These are phyloP conservation scores for Talaromyces rugulosus DNA, from an alignment of 2,329 filamentous ascomycete genomes.

Conservation along the genomic window DNA sequence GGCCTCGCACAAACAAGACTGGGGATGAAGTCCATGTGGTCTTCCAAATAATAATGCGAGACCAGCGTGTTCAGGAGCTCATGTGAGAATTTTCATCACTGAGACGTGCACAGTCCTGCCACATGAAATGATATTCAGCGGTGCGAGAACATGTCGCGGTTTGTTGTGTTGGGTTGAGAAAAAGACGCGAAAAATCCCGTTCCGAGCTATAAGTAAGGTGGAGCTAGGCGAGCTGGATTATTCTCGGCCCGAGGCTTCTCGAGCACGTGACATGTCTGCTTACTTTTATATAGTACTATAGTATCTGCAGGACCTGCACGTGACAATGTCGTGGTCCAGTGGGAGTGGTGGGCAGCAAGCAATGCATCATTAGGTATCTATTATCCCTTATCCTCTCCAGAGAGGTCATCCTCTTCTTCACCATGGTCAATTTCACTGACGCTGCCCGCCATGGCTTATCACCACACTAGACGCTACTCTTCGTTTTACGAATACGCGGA, in stretches of 20 bases:
- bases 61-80: constrained; percentile 30
- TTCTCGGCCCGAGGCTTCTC: constrained; percentile 1
- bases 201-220: background rate
- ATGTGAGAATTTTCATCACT: constrained; percentile 37
- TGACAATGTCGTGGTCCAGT: constrained; percentile 10
- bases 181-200: background rate
- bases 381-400: background rate
- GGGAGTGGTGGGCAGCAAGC: constrained; percentile 1
- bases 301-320: constrained; percentile 5
- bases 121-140: background rate
- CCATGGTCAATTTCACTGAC: constrained; percentile 3
- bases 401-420: background rate
- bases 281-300: background rate
- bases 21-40: constrained; percentile 34
- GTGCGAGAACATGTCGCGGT: background rate
- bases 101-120: constrained; percentile 23
- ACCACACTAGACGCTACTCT: background rate
- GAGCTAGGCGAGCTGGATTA: constrained; percentile 13
- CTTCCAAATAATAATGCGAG: constrained; percentile 7
- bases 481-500: constrained; percentile 3
- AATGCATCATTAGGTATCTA: constrained; percentile 6
- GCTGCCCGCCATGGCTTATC: constrained; percentile 7
- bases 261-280: constrained; percentile 2
- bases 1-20: constrained; percentile 10
- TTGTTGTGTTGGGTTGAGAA: background rate